Percentiles rank a stretch among this genome's conserved stretches.
phyloP scores from a whole-genome alignment of 1,284 basidiomycete genomes.

The Cutaneotrichosporon daszewskae region DNA sequence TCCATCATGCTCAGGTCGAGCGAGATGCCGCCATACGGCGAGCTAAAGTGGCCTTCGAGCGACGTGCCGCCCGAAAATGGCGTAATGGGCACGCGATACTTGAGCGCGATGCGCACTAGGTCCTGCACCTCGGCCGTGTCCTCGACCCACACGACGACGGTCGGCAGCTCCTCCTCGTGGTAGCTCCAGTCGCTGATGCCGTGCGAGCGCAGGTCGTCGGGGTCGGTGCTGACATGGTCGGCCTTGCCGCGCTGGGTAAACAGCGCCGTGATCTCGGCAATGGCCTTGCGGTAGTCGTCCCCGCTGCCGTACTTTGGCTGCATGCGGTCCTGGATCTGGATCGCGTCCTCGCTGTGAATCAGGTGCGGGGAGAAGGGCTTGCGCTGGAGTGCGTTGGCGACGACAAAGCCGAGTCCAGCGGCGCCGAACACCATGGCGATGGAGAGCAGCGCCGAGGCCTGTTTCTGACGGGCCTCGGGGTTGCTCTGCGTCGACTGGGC shows the following conservation, averaged over 20 bases:
- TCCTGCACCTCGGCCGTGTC: constrained; percentile 42
- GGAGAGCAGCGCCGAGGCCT: too few species aligned
- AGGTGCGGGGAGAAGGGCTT: constrained; percentile 7
- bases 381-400: background rate
- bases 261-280: constrained; percentile 24
- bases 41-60: constrained; percentile 44
- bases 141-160: constrained; percentile 47
- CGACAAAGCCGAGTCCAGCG: background rate
- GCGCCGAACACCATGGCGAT: background rate
- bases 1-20: constrained; percentile 83
- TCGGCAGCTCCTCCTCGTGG: constrained; percentile 43
- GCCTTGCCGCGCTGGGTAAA: constrained; percentile 27
- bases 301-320: constrained; percentile 35
- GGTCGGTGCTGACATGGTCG: constrained; percentile 41
- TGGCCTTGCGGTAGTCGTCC: constrained; percentile 35
- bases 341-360: constrained; percentile 22
- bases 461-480: too few species aligned
- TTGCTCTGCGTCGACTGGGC: too few species aligned
- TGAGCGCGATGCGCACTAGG: constrained; percentile 38
- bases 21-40: constrained; percentile 65
- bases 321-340: constrained; percentile 26
- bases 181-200: constrained; percentile 47
- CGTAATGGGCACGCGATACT: constrained; percentile 44
- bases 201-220: constrained; percentile 40
- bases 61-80: constrained; percentile 46